A percentile compares a stretch with the other conserved stretches of the same genome.
Evolutionary conservation across 75 land plant species (phyloP).

Genomic region (Azolla pinnata): DNA sequence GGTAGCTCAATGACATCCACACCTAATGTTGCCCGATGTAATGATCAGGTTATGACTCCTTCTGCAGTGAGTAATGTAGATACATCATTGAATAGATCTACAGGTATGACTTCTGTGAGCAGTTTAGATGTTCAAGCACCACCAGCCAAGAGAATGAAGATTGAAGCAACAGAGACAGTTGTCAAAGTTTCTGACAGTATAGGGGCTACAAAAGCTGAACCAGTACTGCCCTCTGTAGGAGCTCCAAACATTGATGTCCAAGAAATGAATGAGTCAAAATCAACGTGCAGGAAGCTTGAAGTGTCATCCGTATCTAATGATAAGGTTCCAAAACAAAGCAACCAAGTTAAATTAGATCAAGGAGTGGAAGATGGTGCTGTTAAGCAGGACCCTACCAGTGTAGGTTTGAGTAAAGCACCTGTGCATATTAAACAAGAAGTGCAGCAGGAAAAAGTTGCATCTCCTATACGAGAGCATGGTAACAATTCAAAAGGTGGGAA

Average conservation of each 20-base stretch:
- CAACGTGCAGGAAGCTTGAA: neutral
- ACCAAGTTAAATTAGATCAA: neutral
- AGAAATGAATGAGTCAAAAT: neutral
- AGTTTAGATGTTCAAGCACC: conserved; percentile 24
- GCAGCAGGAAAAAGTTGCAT: conserved; percentile 29
- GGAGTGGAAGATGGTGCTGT: conserved; percentile 25
- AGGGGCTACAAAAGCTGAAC: conserved; percentile 1
- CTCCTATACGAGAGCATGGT: conserved; percentile 26
- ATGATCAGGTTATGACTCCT: conserved; percentile 8
- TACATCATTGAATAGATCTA: conserved; percentile 13
- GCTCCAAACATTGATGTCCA: conserved; percentile 15
- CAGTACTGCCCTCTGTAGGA: conserved; percentile 7
- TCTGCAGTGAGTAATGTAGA: conserved; percentile 13
- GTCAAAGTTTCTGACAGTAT: neutral
- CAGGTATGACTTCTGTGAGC: conserved; percentile 14
- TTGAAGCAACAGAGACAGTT: conserved; percentile 25
- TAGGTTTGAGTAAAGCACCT: conserved; percentile 21
- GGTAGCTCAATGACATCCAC: neutral
- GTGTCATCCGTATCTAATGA: neutral
- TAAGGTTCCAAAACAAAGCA: neutral
- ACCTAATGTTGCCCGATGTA: neutral
- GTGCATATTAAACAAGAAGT: conserved; percentile 17
- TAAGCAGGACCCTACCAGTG: conserved; percentile 9
- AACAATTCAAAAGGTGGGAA: conserved; percentile 57
- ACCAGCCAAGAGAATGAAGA: conserved; percentile 54